phyloP scores from a whole-genome alignment of 345 rosid genomes.

The Lagerstroemia speciosa region DNA sequence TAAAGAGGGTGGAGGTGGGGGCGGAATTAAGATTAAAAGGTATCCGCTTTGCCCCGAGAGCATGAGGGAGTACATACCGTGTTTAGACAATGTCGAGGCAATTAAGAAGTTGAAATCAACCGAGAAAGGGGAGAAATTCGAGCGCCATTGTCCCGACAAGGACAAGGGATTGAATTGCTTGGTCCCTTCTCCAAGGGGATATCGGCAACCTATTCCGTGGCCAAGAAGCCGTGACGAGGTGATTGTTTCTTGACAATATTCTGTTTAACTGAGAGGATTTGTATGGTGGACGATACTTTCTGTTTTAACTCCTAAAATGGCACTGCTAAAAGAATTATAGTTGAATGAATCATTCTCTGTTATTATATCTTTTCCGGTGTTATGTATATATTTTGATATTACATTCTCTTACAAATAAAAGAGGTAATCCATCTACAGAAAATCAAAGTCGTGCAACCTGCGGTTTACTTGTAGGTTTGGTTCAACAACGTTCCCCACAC shows the following conservation, averaged over 20 bases:
- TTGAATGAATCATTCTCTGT: not conserved
- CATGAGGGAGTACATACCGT: conserved; percentile 79
- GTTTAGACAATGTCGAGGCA: conserved; percentile 75
- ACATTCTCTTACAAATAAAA: not conserved
- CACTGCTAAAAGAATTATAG: not conserved
- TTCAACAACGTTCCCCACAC: conserved; percentile 78
- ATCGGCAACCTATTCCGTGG: conserved; percentile 73
- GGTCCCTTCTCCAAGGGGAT: conserved; percentile 70
- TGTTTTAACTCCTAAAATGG: not conserved
- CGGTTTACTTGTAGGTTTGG: conserved; percentile 57
- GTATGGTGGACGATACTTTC: not conserved
- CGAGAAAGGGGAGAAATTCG: conserved; percentile 68
- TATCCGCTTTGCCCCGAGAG: conserved; percentile 45
- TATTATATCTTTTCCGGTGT: not conserved
- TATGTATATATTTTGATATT: not conserved
- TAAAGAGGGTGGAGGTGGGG: conserved; percentile 2
- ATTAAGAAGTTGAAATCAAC: conserved; percentile 54
- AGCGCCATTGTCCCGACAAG: conserved; percentile 73
- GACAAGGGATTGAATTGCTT: conserved; percentile 65
- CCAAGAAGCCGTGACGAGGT: conserved; percentile 97
- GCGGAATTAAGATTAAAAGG: conserved; percentile 25
- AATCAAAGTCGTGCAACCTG: not conserved
- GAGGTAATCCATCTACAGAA: not conserved
- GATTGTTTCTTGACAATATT: not conserved
- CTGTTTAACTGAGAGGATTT: not conserved